Conservation (phyloP, 441 rosid genomes). For the Breynia disticha region DNA sequence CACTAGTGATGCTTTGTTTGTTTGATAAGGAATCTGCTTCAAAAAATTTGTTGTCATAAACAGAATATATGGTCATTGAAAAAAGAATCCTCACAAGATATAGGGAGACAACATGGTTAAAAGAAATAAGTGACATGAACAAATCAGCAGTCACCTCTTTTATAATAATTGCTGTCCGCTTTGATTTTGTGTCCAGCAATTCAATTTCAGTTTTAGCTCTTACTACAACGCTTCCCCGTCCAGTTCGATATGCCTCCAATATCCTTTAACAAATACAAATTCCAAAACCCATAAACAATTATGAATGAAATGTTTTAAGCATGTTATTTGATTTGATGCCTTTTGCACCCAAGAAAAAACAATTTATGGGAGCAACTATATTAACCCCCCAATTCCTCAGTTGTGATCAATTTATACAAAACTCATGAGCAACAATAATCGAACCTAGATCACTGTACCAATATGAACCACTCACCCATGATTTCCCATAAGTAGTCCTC, state of each 20-base stretch:
- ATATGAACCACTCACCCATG: slow-evolving; percentile 46
- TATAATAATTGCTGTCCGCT: slow-evolving; percentile 70
- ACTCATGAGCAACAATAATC: too few relatives aligned
- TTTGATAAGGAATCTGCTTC: slow-evolving; percentile 84
- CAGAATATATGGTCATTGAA: slow-evolving; percentile 7
- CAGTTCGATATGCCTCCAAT: slow-evolving; percentile 90
- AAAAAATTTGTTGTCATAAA: slow-evolving; percentile 13
- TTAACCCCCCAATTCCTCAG: too few relatives aligned
- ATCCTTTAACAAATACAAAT: slow-evolving; percentile 38
- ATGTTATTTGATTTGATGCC: background rate
- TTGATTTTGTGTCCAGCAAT: slow-evolving; percentile 71
- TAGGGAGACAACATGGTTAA: too few relatives aligned
- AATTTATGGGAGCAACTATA: too few relatives aligned
- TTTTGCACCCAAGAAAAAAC: background rate
- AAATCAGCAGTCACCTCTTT: slow-evolving; percentile 55
- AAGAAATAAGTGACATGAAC: slow-evolving; percentile 1
- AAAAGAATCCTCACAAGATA: slow-evolving; percentile 11
- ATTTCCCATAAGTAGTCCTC: slow-evolving; percentile 94
- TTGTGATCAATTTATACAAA: too few relatives aligned
- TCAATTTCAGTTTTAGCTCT: slow-evolving; percentile 86
- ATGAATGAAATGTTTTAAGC: background rate
- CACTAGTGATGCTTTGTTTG: slow-evolving; percentile 85
- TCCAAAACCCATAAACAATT: slow-evolving; percentile 11
- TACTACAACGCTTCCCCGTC: slow-evolving; percentile 69
- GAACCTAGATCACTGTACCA: background rate